Evolutionary conservation across 352 stramenopile species (phyloP), one percentile per base, ranked within the genome.

Genomic region (Phytophthora uliginosa): DNA sequence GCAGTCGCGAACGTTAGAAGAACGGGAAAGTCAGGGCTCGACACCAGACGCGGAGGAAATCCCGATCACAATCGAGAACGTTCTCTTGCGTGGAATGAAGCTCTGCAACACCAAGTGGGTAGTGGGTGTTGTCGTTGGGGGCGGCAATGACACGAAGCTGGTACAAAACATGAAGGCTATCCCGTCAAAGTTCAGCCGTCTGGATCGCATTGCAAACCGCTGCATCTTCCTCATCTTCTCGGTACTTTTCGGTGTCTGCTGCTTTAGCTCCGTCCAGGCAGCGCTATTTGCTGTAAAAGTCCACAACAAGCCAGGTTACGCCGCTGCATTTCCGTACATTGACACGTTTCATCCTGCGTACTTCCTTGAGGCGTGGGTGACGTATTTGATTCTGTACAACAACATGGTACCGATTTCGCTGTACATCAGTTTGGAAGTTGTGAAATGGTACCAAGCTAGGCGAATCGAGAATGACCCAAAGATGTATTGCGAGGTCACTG

Each of bases 351-450:
- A 62, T 22, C 59, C 73, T 0, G 79, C 59, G 0, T 79, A 81
- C 22, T 85, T 91, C n/a, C 38, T 89, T 0, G 82, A 94, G 58
- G 76, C 78, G 0, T 95, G 89, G 84, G 53, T 95, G 20, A 96
- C 89, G 28, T 95, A 93, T 59, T 66, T 96, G 52, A 95, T 96
- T 56, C 53, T 96, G 31, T 96, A 96, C 83, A 95, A 96, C 74
- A 96, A 96, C 73, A 91, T 96, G 84, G 85, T 99, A 13, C 98
- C 98, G 6, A 97, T 99, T 42, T 99, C 95, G 59, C 78, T 99
- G 2, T 99, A 99, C 80, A 98, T 99, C 31, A 99, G 95, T 24
- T 79, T 99, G 2, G 96, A 99, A 71, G 87, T 99, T 3, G 93
- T 98, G 17, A 99, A 98, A 59, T 98, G 98, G 75, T 97, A 96